Base-by-base conservation (phyloP, 257 asterid species). In the Thymus quinquecostatus region DNA sequence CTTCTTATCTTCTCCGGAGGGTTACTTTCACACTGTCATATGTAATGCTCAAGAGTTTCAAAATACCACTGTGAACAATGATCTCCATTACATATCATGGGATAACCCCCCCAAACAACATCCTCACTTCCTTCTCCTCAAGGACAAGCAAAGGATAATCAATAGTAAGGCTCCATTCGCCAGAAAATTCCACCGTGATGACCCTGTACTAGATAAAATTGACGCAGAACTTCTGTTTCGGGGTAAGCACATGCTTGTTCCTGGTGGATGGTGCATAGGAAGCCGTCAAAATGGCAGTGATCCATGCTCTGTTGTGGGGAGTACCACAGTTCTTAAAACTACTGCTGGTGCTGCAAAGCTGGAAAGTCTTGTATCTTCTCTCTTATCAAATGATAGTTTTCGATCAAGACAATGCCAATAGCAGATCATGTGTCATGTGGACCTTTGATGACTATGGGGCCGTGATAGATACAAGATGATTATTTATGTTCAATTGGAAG, bases 21-120 rank as follows among this genome's bases (percentile, higher is more conserved):
- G 98, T 47, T 92, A 92, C 75, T 92, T 92, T 86, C 98, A 92
- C 78, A 92, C 98, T 0, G 97, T 92, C 44, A 34, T 85, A 41
- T 92, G 98, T 60, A 92, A 92, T 5, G 90, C 98, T 4, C 81
- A 34, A 8, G 97, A 90, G 64, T 92, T 92, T 60, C 79, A 34
- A 10, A 88, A 92, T 64, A 90, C 97, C 1, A 90, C 98, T 0
- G 97, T 92, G 57, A 92, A 92, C 84, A 90, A 76, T 8, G 98
- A 92, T 70, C 96, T 92, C 65, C 98, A 92, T 79, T 90, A 80
- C 83, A 92, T 92, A 69, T 85, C 98, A 21, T 92, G 98, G 98
- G 98, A 92, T 75, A 92, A 80, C 75, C 98, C 98, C 67, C 98
- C 98, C 1, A 92, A 92, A 80, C 98, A 92, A 70, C 98, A 92